phyloP scores from a whole-genome alignment of 2,329 filamentous ascomycete genomes.

The Ophiostoma novo-ulmi region DNA sequence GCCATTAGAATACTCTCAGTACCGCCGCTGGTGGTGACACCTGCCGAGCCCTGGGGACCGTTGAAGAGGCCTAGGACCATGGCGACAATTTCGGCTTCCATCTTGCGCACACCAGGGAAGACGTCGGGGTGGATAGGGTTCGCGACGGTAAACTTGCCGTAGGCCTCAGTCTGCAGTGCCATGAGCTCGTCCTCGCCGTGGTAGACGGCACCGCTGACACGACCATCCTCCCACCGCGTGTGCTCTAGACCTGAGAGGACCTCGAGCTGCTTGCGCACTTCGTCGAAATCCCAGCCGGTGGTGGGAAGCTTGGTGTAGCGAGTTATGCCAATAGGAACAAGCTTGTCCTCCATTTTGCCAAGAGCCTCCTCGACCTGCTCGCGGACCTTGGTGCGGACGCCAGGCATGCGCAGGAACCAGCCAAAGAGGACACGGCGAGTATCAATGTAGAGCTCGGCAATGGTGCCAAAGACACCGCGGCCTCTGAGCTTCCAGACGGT shows the following conservation, averaged over 20 bases:
- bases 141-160: slow-evolving; percentile 86
- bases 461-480: slow-evolving; percentile 75
- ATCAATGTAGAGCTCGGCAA: slow-evolving; percentile 67
- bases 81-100: slow-evolving; percentile 96
- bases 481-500: slow-evolving; percentile 80
- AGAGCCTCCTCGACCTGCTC: slow-evolving; percentile 77
- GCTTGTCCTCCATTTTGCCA: slow-evolving; percentile 73
- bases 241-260: slow-evolving; percentile 82
- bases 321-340: slow-evolving; percentile 64
- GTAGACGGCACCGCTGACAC: slow-evolving; percentile 91
- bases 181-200: slow-evolving; percentile 81
- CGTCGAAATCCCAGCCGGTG: slow-evolving; percentile 75
- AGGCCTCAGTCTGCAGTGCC: slow-evolving; percentile 84
- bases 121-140: slow-evolving; percentile 98
- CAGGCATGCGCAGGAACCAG: slow-evolving; percentile 78
- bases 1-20: slow-evolving; percentile 98
- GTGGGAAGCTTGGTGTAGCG: slow-evolving; percentile 73
- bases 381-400: slow-evolving; percentile 79
- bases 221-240: slow-evolving; percentile 93
- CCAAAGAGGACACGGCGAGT: slow-evolving; percentile 72
- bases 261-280: slow-evolving; percentile 72
- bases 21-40: slow-evolving; percentile 85
- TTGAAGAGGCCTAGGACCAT: slow-evolving; percentile 93
- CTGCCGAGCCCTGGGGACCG: slow-evolving; percentile 76
- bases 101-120: slow-evolving; percentile 95